Percentiles rank a stretch among this genome's conserved stretches.
Conservation (phyloP, 2,329 filamentous ascomycete genomes). For the Aspergillus fumigatiaffinis region DNA sequence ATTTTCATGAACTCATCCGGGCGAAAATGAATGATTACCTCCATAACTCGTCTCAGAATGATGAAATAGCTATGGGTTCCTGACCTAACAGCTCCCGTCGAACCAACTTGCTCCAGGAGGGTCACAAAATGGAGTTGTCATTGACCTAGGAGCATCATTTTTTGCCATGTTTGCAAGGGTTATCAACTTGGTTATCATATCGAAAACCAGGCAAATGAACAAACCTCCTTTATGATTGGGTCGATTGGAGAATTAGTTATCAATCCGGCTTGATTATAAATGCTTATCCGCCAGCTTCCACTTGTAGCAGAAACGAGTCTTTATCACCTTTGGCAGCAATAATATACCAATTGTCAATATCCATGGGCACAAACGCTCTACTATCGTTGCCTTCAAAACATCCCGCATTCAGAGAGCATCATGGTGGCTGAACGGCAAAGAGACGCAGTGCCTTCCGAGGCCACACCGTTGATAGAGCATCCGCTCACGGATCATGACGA, state of each 20-base stretch:
- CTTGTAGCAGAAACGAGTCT: not conserved
- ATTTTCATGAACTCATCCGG: not conserved
- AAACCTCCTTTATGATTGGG: not conserved
- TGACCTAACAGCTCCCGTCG: not conserved
- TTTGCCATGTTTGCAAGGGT: not conserved
- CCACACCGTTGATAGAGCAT: constrained; percentile 12
- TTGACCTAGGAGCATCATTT: not conserved
- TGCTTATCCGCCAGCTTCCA: not conserved
- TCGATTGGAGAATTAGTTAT: not conserved
- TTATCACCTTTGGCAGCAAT: not conserved
- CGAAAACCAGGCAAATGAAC: not conserved
- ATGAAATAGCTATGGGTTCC: not conserved
- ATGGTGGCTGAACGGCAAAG: constrained; percentile 7
- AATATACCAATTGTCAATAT: not conserved
- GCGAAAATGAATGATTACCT: not conserved
- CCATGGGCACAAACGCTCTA: not conserved
- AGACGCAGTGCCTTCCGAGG: constrained; percentile 11
- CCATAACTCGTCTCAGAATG: not conserved
- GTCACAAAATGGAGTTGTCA: not conserved
- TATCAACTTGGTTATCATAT: not conserved
- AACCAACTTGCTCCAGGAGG: not conserved
- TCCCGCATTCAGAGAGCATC: not conserved
- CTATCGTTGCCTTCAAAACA: not conserved
- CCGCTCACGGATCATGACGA: not conserved
- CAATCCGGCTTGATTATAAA: not conserved